Conservation (phyloP, 2,329 filamentous ascomycete species). For the Magnaporthiopsis poae region DNA sequence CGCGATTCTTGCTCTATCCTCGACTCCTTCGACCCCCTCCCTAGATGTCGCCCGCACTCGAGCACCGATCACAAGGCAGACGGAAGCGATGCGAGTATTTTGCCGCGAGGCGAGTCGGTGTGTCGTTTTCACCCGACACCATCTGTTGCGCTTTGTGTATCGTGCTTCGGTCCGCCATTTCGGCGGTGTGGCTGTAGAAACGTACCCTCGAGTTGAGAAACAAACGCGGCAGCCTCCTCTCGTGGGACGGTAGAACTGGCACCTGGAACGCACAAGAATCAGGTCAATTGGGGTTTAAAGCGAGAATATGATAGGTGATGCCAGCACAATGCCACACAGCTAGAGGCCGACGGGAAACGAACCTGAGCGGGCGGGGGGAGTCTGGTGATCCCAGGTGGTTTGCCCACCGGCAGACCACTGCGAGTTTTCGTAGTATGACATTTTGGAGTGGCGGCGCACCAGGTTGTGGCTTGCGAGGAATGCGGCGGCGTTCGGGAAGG, state of each 20-base stretch:
- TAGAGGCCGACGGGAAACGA: slow-evolving; percentile 8
- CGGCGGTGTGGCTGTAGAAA: slow-evolving; percentile 8
- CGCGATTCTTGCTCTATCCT: no score
- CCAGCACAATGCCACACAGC: background rate
- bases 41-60: background rate
- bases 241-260: slow-evolving; percentile 26
- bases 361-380: slow-evolving; percentile 20
- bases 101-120: background rate
- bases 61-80: no score
- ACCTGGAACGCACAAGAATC: slow-evolving; percentile 14
- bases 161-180: background rate
- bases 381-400: slow-evolving; percentile 20
- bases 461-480: no score
- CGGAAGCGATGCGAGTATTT: background rate
- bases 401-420: slow-evolving; percentile 20
- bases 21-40: background rate
- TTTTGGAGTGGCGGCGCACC: slow-evolving; percentile 4
- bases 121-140: no score
- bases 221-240: slow-evolving; percentile 24
- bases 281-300: slow-evolving; percentile 7
- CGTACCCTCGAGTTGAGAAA: slow-evolving; percentile 28
- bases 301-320: background rate
- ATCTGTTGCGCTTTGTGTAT: no score
- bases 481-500: no score
- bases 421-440: slow-evolving; percentile 22